Evolutionary conservation across 345 rosid genomes (phyloP), one percentile per base, ranked within the genome.

Genomic region (Lumnitzera littorea): DNA sequence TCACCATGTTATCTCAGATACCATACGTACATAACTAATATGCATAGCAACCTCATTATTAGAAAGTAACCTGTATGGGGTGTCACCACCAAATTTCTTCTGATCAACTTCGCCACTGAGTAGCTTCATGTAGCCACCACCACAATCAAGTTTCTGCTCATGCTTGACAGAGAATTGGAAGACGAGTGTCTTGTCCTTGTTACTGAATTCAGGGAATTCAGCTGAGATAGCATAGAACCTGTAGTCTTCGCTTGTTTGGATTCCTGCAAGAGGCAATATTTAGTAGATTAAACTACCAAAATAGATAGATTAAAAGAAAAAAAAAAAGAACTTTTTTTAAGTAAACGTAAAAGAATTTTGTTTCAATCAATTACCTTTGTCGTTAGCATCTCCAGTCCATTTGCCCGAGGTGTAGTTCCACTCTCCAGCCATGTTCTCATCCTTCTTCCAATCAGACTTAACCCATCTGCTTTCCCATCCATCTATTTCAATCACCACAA

Each of bases 101-200:
- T 91, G 99, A 81, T 95, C 97, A 72, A 86, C 58, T 4, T 83
- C 92, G 50, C 79, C 92, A 51, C 96, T 91, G 50, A 95, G 86
- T 74, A 95, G 74, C 86, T 95, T 95, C 91, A 95, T 82, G 86
- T 95, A 95, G 64, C 99, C 99, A 68, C 99, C 99, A 72, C 99
- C 99, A 74, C 99, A 95, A 73, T 95, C 99, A 66, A 95, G 99
- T 77, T 95, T 95, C 74, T 95, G 99, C 67, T 95, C 99, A 56
- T 95, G 99, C 88, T 94, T 95, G 68, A 95, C 99, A 2, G 89
- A 84, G 71, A 95, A 91, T 57, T 91, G 99, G 82, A 95, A 95
- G 68, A 91, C 99, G 4, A 95, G 74, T 13, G 95, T 86, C 67
- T 82, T 81, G 52, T 85, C 95, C 78, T 95, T 95, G 87, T 85